Evolutionary conservation across 495 filamentous ascomycete genomes (phyloP).

Genomic region (Penicillium ochrochloron): DNA sequence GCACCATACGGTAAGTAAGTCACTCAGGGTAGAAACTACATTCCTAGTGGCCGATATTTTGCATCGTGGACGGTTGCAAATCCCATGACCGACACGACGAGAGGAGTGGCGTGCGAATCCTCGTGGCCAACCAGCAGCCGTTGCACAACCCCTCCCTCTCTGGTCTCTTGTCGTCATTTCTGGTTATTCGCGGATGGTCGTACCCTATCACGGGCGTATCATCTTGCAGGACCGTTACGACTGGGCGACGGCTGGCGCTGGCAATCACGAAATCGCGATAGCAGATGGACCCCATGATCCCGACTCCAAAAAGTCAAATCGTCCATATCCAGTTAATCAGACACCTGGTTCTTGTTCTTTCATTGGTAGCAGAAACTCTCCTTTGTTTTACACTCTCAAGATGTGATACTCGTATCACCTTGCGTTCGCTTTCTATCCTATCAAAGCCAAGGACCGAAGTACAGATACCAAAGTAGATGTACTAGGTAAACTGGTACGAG

Average conservation of each 20-base stretch:
- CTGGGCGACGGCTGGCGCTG: constrained; percentile 11
- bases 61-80: not conserved
- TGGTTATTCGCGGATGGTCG: not conserved
- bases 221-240: constrained; percentile 19
- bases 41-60: constrained; percentile 13
- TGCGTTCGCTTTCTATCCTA: not conserved
- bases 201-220: constrained; percentile 26
- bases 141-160: constrained; percentile 15
- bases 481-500: not conserved
- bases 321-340: not conserved
- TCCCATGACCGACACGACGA: constrained; percentile 30
- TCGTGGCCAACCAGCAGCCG: constrained; percentile 30
- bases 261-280: constrained; percentile 4
- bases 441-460: not conserved
- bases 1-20: not conserved
- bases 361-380: constrained; percentile 3
- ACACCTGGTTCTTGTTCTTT: not conserved
- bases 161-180: constrained; percentile 10
- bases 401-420: constrained; percentile 27
- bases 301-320: constrained; percentile 1
- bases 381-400: constrained; percentile 9
- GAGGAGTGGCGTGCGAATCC: constrained; percentile 31
- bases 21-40: not conserved
- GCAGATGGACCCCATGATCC: constrained; percentile 26
- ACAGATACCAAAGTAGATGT: not conserved